Conservation (phyloP, 441 rosid species). For the Gossypium trilobum region DNA sequence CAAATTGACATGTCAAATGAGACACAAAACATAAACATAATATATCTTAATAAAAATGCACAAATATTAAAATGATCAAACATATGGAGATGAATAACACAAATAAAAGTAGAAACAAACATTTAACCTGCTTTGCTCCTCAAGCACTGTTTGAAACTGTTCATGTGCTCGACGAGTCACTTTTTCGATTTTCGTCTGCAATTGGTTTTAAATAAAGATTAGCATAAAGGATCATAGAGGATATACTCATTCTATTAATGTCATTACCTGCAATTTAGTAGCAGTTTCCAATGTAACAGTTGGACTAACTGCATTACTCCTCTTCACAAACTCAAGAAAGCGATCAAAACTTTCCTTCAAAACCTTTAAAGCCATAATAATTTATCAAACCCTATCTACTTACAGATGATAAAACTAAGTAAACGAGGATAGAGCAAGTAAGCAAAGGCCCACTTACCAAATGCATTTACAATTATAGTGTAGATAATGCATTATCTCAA, state of each 20-base stretch:
- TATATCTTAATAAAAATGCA: background rate
- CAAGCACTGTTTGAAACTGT: constrained; percentile 87
- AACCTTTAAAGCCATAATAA: constrained; percentile 42
- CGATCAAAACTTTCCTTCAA: constrained; percentile 86
- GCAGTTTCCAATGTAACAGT: constrained; percentile 92
- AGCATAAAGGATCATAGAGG: constrained; percentile 3
- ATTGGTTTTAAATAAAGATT: constrained; percentile 16
- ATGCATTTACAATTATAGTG: too few species aligned
- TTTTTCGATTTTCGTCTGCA: constrained; percentile 82
- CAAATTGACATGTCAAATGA: background rate
- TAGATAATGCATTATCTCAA: too few species aligned
- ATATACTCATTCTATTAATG: constrained; percentile 14
- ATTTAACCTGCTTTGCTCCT: constrained; percentile 86
- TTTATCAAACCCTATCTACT: background rate
- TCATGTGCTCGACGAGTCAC: constrained; percentile 98
- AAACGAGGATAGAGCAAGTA: too few species aligned
- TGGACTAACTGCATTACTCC: constrained; percentile 96
- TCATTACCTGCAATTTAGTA: constrained; percentile 84
- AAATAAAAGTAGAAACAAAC: constrained; percentile 5
- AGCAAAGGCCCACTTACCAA: too few species aligned
- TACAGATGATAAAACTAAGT: too few species aligned
- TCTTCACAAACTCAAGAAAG: constrained; percentile 77
- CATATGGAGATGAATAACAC: background rate
- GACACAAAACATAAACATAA: background rate
- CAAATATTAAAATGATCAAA: background rate